These are phyloP conservation scores for Escovopsis weberi DNA, from an alignment of 2,329 filamentous ascomycete species.

Conservation along the genomic window DNA sequence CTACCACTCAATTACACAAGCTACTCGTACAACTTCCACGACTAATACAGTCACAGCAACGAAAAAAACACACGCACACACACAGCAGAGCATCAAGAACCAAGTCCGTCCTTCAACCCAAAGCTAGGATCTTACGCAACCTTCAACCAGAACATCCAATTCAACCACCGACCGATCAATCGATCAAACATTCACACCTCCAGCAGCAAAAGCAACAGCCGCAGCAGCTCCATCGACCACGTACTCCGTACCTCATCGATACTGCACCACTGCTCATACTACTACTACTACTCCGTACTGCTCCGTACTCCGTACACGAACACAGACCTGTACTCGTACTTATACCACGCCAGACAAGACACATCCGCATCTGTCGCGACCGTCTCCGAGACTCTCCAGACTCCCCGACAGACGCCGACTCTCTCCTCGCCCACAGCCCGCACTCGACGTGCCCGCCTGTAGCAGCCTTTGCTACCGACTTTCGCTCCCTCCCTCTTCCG, in stretches of 20 bases:
- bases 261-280: neutral
- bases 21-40: too few relatives aligned
- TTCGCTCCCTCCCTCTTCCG: too few relatives aligned
- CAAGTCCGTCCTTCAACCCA: too few relatives aligned
- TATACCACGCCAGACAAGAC: too few relatives aligned
- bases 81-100: too few relatives aligned
- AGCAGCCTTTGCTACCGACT: constrained; percentile 27
- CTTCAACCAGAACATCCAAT: neutral
- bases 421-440: constrained; percentile 13
- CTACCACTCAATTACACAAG: too few relatives aligned
- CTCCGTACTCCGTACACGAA: neutral
- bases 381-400: constrained; percentile 4
- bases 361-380: too few relatives aligned
- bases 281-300: neutral
- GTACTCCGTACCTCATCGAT: neutral
- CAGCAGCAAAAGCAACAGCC: neutral
- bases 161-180: neutral
- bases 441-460: constrained; percentile 29
- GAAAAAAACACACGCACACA: too few relatives aligned
- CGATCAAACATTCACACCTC: neutral
- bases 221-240: too few relatives aligned
- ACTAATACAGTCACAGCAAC: too few relatives aligned
- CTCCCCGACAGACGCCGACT: neutral
- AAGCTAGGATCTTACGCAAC: too few relatives aligned
- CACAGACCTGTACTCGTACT: neutral